Conservation (phyloP, 305 asterid species). For the Ruellia speciosa region DNA sequence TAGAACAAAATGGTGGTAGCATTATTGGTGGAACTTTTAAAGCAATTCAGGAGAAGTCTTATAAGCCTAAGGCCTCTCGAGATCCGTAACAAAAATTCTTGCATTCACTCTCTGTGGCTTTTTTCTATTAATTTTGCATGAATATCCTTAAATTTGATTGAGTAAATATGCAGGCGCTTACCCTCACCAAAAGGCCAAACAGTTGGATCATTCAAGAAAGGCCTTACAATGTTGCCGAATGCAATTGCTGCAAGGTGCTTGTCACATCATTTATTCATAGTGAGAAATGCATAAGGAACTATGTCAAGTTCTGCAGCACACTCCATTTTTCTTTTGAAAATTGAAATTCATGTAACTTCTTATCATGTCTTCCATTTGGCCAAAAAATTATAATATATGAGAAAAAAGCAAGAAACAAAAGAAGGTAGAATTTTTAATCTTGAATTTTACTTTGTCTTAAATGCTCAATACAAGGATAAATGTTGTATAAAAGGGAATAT, state of each 20-base stretch:
- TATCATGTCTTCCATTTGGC: slow-evolving; percentile 11
- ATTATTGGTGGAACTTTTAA: slow-evolving; percentile 85
- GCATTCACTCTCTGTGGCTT: slow-evolving; percentile 11
- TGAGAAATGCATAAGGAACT: slow-evolving; percentile 7
- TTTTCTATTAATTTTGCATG: slow-evolving; percentile 22
- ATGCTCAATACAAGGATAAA: neutral
- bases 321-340: neutral
- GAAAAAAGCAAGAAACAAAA: neutral
- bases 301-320: neutral
- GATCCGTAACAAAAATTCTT: slow-evolving; percentile 61
- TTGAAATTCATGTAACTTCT: neutral
- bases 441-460: slow-evolving; percentile 4
- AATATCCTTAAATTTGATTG: slow-evolving; percentile 20
- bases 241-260: slow-evolving; percentile 70
- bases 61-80: slow-evolving; percentile 47
- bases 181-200: slow-evolving; percentile 95
- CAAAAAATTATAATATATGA: neutral
- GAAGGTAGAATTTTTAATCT: slow-evolving; percentile 2
- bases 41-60: slow-evolving; percentile 60
- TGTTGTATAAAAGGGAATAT: too few species aligned
- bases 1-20: slow-evolving; percentile 90
- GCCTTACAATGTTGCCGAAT: slow-evolving; percentile 68
- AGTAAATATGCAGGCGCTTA: slow-evolving; percentile 55
- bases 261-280: slow-evolving; percentile 9
- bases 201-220: slow-evolving; percentile 86